Evolutionary conservation across 164 flowering plant genomes (phyloP), one percentile per base, ranked within the genome.

Genomic region (Vitis riparia): DNA sequence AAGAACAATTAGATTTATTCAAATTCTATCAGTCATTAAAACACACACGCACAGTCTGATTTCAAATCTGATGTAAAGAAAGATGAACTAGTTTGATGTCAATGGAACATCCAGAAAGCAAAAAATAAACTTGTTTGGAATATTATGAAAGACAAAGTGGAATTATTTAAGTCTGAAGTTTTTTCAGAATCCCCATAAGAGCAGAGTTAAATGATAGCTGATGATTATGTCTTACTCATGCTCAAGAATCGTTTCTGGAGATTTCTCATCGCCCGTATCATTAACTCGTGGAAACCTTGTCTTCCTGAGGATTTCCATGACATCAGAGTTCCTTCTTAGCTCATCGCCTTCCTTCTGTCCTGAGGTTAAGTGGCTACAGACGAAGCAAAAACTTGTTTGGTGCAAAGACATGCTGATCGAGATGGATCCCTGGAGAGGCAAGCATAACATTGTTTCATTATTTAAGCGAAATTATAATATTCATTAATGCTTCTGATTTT

Each of bases 281-380:
- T 75, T 69, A 58, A 88, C 90, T 56, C 80, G 72, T n/a, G 92
- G 92, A 69, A 88, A 88, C 75, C 92, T 81, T 11, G 93, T 87
- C 73, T 87, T 88, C 75, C 70, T 81, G n/a, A 88, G 82, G 55
- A 88, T 88, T 78, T 88, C 89, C 87, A 88, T 81, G 19, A 88
- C 84, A 83, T 88, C 93, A 65, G 91, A 72, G 62, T 87, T 88
- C 76, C 93, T 80, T 51, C 90, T 78, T 44, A 88, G 78, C 76
- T 88, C 91, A 71, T 87, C 93, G 10, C 93, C 93, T 51, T 82
- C 93, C 70, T 85, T 88, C 78, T 88, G 86, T 44, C 93, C 93
- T 0, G 93, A 88, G 51, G 93, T 88, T 44, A 88, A 75, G 66
- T 88, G 93, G 55, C 74, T 87, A 63, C 93, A 88, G 17, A 88